These are phyloP conservation scores for Ustilago shanxiensis DNA, from an alignment of 1,284 basidiomycete genomes.

Conservation along the genomic window DNA sequence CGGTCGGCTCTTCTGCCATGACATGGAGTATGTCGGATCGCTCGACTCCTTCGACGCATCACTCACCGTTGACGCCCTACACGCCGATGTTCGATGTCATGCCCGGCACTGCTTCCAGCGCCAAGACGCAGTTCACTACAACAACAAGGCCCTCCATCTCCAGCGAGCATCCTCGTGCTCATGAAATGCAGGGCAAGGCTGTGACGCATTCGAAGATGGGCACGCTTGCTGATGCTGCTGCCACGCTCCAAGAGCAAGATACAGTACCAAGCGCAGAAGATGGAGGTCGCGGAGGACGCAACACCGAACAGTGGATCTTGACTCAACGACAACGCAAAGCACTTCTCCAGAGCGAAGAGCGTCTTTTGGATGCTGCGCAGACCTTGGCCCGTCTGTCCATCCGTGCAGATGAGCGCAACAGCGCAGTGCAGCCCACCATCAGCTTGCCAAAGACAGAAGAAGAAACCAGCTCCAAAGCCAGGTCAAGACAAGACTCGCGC, in stretches of 20 bases:
- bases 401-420: constrained; percentile 35
- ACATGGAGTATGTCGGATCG: constrained; percentile 43
- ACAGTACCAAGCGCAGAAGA: not conserved
- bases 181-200: constrained; percentile 7
- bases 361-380: constrained; percentile 19
- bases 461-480: constrained; percentile 2
- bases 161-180: constrained; percentile 10
- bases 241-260: constrained; percentile 16
- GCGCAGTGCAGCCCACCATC: constrained; percentile 6
- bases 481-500: constrained; percentile 38
- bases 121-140: constrained; percentile 26
- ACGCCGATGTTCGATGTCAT: constrained; percentile 56
- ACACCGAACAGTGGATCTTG: constrained; percentile 49
- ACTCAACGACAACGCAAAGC: constrained; percentile 40
- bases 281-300: constrained; percentile 18
- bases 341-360: constrained; percentile 36
- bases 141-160: constrained; percentile 13
- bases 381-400: constrained; percentile 25
- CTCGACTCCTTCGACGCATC: constrained; percentile 41
- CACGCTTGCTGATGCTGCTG: constrained; percentile 19
- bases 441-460: constrained; percentile 4
- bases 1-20: constrained; percentile 33
- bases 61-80: constrained; percentile 54
- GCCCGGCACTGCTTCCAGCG: constrained; percentile 25
- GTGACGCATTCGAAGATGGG: constrained; percentile 3